A percentile compares a stretch with the other conserved stretches of the same genome.
Evolutionary conservation across 805 yeast species (phyloP).

Genomic region (Saturnispora quitensis): DNA sequence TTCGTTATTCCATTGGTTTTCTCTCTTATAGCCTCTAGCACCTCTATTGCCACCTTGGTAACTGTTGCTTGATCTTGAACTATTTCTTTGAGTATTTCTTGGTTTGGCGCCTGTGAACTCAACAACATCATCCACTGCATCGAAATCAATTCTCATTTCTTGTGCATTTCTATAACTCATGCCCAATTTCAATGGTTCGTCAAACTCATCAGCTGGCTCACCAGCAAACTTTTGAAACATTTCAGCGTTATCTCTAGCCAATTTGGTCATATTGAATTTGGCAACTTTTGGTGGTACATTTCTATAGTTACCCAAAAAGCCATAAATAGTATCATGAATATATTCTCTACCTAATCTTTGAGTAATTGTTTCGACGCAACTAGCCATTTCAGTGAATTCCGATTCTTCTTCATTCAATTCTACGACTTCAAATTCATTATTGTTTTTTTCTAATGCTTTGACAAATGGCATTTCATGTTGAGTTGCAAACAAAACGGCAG

Average conservation of each 20-base stretch:
- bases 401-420: conserved; percentile 32
- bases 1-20: conserved; percentile 11
- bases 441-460: conserved; percentile 40
- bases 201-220: conserved; percentile 8
- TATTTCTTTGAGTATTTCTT: conserved; percentile 2
- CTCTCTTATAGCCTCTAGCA: conserved; percentile 6
- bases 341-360: conserved; percentile 8
- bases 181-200: conserved; percentile 6
- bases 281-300: conserved; percentile 21
- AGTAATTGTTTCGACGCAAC: conserved; percentile 18
- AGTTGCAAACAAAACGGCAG: conserved; percentile 52
- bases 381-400: conserved; percentile 28
- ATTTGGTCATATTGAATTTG: conserved; percentile 24
- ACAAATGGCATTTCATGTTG: conserved; percentile 50
- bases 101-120: conserved; percentile 25
- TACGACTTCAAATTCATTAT: conserved; percentile 42
- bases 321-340: conserved; percentile 12
- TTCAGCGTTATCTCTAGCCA: conserved; percentile 27
- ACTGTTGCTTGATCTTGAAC: conserved; percentile 2
- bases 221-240: conserved; percentile 23
- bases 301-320: conserved; percentile 13
- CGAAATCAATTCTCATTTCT: conserved; percentile 22
- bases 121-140: conserved; percentile 22
- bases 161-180: conserved; percentile 16
- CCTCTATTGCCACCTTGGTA: conserved; percentile 15